These are phyloP conservation scores for Rhynchosporium agropyri DNA, from an alignment of 2,329 filamentous ascomycete genomes.

Conservation along the genomic window DNA sequence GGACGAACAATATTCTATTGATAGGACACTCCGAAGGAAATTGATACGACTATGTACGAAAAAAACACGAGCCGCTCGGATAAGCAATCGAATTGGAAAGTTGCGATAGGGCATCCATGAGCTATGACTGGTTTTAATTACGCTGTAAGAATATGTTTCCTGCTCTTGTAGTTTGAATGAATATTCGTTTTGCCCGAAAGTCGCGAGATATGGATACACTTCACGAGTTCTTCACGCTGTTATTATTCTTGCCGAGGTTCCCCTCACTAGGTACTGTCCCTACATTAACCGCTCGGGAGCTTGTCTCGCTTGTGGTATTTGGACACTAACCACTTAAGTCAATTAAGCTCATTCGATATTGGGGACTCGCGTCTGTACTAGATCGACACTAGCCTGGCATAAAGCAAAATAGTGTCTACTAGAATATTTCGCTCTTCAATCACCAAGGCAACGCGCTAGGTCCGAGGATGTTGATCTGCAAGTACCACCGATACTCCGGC, in stretches of 20 bases:
- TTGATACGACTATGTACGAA: too few species aligned
- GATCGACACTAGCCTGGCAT: not conserved
- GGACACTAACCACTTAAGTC: not conserved
- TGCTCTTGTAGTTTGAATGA: too few species aligned
- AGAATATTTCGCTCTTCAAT: slow-evolving; percentile 8
- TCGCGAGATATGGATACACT: not conserved
- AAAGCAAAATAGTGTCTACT: not conserved
- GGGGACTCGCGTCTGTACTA: not conserved
- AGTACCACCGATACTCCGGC: not conserved
- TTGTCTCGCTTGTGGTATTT: slow-evolving; percentile 8
- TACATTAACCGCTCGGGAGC: not conserved
- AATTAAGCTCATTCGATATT: not conserved
- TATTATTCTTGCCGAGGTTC: not conserved
- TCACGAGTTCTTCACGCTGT: not conserved
- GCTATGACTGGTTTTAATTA: too few species aligned
- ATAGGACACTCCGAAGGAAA: too few species aligned
- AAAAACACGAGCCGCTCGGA: too few species aligned
- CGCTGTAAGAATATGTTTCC: too few species aligned
- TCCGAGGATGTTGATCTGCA: not conserved
- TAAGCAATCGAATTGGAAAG: too few species aligned
- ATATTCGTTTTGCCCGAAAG: too few species aligned
- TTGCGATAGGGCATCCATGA: too few species aligned
- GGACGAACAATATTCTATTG: too few species aligned
- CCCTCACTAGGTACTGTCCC: not conserved
- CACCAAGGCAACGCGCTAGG: not conserved